Evolutionary conservation across 2,329 filamentous ascomycete species (phyloP).

Genomic region (Trichoderma endophyticum): DNA sequence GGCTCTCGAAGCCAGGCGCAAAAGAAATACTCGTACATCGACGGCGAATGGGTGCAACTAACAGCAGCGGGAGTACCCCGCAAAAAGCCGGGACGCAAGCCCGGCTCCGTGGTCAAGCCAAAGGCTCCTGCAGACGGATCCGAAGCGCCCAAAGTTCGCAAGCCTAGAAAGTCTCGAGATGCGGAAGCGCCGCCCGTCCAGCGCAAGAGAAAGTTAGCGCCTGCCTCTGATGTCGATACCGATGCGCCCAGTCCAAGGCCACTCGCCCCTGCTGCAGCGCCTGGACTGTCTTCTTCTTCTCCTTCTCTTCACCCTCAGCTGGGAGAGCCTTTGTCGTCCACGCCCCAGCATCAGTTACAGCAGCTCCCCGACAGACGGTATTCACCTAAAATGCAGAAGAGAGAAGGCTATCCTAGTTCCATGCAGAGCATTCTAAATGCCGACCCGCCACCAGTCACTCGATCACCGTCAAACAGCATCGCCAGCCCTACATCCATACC

Average conservation of each 20-base stretch:
- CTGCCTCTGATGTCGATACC: constrained; percentile 38
- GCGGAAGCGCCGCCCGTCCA: constrained; percentile 54
- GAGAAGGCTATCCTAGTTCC: constrained; percentile 49
- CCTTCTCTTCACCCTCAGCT: constrained; percentile 24
- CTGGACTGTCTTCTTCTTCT: constrained; percentile 27
- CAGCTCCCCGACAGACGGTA: constrained; percentile 32
- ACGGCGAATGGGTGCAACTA: constrained; percentile 45
- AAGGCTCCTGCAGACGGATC: constrained; percentile 36
- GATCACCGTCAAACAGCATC: constrained; percentile 38
- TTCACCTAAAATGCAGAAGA: constrained; percentile 49
- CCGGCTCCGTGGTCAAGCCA: constrained; percentile 52
- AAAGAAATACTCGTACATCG: constrained; percentile 35
- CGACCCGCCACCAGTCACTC: constrained; percentile 40
- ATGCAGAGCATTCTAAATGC: constrained; percentile 58
- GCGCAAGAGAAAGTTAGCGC: constrained; percentile 53
- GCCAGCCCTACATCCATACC: constrained; percentile 41
- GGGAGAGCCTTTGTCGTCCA: constrained; percentile 21
- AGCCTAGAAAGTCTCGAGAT: constrained; percentile 56
- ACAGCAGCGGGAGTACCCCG: constrained; percentile 57
- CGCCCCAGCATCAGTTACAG: constrained; percentile 27
- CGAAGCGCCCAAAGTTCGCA: constrained; percentile 49
- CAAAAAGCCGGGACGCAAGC: constrained; percentile 65
- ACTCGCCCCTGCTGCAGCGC: constrained; percentile 32
- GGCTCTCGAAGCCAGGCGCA: constrained; percentile 23
- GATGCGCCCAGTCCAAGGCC: constrained; percentile 29